phyloP scores from a whole-genome alignment of 169 alveolate genomes.

The Plasmodium falciparum region DNA sequence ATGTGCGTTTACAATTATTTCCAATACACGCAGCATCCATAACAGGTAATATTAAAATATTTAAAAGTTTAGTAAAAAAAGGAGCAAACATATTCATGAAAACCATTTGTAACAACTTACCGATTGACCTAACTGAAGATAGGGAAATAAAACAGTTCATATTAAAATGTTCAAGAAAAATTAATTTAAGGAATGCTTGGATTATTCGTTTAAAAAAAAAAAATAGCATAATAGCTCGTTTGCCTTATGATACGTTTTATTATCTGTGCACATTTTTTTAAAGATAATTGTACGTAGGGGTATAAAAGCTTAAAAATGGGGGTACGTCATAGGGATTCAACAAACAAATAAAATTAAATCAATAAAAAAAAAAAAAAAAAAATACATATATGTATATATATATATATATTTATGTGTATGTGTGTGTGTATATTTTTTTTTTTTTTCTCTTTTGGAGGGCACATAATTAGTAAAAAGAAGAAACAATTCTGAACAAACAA shows the following conservation, averaged over 20 bases:
- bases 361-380: no score
- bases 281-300: not conserved
- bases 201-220: conserved; percentile 9
- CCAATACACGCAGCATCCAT: conserved; percentile 77
- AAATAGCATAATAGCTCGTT: conserved; percentile 26
- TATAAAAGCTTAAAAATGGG: not conserved
- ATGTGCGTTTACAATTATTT: conserved; percentile 47
- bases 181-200: conserved; percentile 71
- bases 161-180: conserved; percentile 32
- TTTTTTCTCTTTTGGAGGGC: no score
- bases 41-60: conserved; percentile 51
- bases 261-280: conserved; percentile 34
- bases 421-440: no score
- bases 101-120: conserved; percentile 34
- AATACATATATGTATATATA: no score
- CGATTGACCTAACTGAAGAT: conserved; percentile 35
- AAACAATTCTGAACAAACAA: no score
- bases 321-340: no score
- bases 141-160: conserved; percentile 23
- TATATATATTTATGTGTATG: no score
- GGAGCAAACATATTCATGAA: conserved; percentile 59
- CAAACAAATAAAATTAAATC: no score
- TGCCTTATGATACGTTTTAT: conserved; percentile 51
- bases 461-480: no score
- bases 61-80: conserved; percentile 16